Conservation (phyloP, 352 stramenopile genomes). For the Plasmopara muralis region DNA sequence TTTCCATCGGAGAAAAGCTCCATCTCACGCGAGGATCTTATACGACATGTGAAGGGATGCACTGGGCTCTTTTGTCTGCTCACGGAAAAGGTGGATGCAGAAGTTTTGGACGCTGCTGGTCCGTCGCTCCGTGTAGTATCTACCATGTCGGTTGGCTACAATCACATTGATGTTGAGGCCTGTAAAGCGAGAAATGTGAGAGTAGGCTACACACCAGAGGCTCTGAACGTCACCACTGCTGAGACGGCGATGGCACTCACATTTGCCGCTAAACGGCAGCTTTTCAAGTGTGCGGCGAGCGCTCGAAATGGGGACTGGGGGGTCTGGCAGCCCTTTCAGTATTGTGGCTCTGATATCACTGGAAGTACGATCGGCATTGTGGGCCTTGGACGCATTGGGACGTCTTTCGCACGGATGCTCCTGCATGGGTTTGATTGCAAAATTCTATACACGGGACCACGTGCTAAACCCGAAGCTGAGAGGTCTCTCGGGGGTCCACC, state of each 20-base stretch:
- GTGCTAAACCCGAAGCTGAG: conserved; percentile 45
- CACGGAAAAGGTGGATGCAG: conserved; percentile 63
- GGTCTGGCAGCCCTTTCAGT: conserved; percentile 76
- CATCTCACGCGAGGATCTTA: conserved; percentile 42
- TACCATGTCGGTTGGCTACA: conserved; percentile 87
- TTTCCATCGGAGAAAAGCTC: conserved; percentile 26
- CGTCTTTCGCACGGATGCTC: conserved; percentile 76
- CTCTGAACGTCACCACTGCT: conserved; percentile 76
- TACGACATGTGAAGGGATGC: conserved; percentile 40
- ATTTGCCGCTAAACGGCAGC: conserved; percentile 50
- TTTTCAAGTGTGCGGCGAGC: conserved; percentile 67
- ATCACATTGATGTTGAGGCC: conserved; percentile 86
- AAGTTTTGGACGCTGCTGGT: conserved; percentile 50
- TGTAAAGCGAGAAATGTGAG: conserved; percentile 57
- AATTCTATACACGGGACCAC: conserved; percentile 73
- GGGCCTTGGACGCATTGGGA: conserved; percentile 83
- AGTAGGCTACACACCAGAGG: conserved; percentile 80
- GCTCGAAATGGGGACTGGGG: conserved; percentile 68
- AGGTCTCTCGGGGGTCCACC: conserved; percentile 25
- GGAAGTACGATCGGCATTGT: conserved; percentile 74
- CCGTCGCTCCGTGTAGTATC: conserved; percentile 56
- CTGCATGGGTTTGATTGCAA: conserved; percentile 76
- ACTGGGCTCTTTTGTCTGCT: conserved; percentile 60
- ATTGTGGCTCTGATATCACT: conserved; percentile 66
- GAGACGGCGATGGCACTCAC: conserved; percentile 69